Base-by-base conservation (phyloP, 2,329 filamentous ascomycete genomes). In the Pseudogymnoascus sp. region DNA sequence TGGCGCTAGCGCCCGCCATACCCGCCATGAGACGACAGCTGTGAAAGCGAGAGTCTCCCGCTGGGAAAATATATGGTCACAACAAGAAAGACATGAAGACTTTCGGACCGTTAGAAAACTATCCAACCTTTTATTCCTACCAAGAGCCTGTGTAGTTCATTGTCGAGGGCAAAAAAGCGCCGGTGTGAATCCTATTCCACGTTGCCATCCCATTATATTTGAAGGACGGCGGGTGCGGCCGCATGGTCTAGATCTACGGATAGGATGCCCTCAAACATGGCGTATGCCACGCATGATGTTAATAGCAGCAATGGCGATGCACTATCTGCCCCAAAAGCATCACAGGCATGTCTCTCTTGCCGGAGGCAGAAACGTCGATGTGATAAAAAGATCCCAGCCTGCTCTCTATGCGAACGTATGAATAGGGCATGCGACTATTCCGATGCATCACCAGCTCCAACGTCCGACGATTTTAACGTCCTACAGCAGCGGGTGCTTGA, bases 281-380 rank as follows among this genome's bases (percentile, higher is more conserved):
- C 16, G 33, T 56, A 33, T 35, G 50, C 50, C 29, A 56, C 50
- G 16, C 29, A 56, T 33, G 50, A 56, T 56, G 50, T 29, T 33
- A 56, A 56, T 33, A 56, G 29, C 16, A 56, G 10, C 50, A 56
- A 56, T 56, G 59, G 59, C 24, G 59, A 38, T 16, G 21, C 19
- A 38, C 31, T 61, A 14, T 16, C 33, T 61, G 63, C 64, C 7
- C 67, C 61, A 24, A 74, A 71, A 62, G 76, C 78, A 16, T 65
- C 70, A 14, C 76, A 78, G 70, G 78, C 78, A 63, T 80, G 78
- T 67, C 65, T 73, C 47, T 72, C 76, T 31, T 81, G 78, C 68
- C 72, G 76, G 37, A 77, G 76, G 65, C 77, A 82, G 69, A 83
- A 83, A 72, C 74, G 81, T 47, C 79, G 77, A 73, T 83, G 81